These are phyloP conservation scores for Pelargonium cotyledonis DNA, from an alignment of 441 rosid genomes.

Conservation along the genomic window DNA sequence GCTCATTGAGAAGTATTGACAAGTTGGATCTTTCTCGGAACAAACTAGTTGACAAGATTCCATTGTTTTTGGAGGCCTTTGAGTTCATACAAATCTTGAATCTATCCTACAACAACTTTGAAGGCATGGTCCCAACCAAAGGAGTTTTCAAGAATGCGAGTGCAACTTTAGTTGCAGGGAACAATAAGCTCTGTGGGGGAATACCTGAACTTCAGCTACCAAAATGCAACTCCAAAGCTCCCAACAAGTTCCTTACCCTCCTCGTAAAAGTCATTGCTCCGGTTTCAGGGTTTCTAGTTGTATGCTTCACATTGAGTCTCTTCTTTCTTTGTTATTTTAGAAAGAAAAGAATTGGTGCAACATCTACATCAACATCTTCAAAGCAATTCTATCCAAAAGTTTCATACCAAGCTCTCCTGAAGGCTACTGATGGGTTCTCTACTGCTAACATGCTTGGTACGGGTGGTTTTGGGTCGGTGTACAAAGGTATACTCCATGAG, in stretches of 20 bases:
- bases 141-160: conserved; percentile 28
- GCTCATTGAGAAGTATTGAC: conserved; percentile 17
- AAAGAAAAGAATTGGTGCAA: not conserved
- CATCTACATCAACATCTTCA: not conserved
- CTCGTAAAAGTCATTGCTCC: not conserved
- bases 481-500: conserved; percentile 11
- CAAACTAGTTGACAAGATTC: conserved; percentile 22
- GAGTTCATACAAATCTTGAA: conserved; percentile 6
- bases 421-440: conserved; percentile 15
- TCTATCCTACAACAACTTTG: conserved; percentile 25
- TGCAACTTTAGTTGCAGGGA: conserved; percentile 11
- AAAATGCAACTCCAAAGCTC: conserved; percentile 12
- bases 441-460: not conserved
- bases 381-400: not conserved
- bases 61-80: conserved; percentile 13
- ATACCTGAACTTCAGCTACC: conserved; percentile 18
- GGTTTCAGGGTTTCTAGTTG: not conserved
- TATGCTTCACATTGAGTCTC: not conserved
- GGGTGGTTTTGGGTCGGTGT: conserved; percentile 13
- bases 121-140: conserved; percentile 17
- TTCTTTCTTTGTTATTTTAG: not conserved
- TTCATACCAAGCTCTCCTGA: conserved; percentile 5
- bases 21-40: conserved; percentile 21
- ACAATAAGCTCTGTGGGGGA: conserved; percentile 29
- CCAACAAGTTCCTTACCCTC: not conserved